These are phyloP conservation scores for Fusarium cyanostomum DNA, from an alignment of 2,329 filamentous ascomycete genomes.

Conservation along the genomic window DNA sequence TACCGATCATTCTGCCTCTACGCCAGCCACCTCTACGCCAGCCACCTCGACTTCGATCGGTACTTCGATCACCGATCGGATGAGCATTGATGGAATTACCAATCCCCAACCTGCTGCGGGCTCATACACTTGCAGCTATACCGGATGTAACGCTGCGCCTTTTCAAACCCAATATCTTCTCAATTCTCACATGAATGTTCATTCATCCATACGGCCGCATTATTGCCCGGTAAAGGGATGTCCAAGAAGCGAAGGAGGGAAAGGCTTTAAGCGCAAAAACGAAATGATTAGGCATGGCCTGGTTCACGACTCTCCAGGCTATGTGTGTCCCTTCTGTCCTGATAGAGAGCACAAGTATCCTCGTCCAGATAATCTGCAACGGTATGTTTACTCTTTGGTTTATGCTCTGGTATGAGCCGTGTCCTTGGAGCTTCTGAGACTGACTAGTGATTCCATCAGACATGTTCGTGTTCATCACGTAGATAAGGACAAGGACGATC, in stretches of 20 bases:
- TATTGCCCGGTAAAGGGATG: constrained; percentile 72
- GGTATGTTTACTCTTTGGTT: constrained; percentile 61
- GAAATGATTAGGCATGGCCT: constrained; percentile 82
- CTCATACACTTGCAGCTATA: constrained; percentile 65
- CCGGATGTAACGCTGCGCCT: constrained; percentile 74
- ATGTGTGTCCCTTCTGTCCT: constrained; percentile 95
- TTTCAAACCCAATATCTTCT: constrained; percentile 82
- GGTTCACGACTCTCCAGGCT: constrained; percentile 93
- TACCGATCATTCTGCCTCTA: constrained; percentile 55
- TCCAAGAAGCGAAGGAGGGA: constrained; percentile 69
- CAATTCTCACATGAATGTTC: constrained; percentile 81
- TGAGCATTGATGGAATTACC: constrained; percentile 68
- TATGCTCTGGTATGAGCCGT: neutral
- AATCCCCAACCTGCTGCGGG: constrained; percentile 61
- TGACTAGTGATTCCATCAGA: constrained; percentile 56
- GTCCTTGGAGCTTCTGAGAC: neutral
- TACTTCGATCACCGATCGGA: constrained; percentile 58
- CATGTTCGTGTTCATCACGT: constrained; percentile 93
- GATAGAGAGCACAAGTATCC: constrained; percentile 95
- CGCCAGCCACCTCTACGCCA: constrained; percentile 54
- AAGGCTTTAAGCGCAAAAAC: constrained; percentile 77
- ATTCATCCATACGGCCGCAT: constrained; percentile 71
- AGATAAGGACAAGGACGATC: constrained; percentile 90
- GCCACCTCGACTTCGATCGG: constrained; percentile 15
- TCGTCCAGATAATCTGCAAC: constrained; percentile 92